These are phyloP conservation scores for Zymoseptoria crescenta DNA, from an alignment of 2,329 filamentous ascomycete species.

Conservation along the genomic window DNA sequence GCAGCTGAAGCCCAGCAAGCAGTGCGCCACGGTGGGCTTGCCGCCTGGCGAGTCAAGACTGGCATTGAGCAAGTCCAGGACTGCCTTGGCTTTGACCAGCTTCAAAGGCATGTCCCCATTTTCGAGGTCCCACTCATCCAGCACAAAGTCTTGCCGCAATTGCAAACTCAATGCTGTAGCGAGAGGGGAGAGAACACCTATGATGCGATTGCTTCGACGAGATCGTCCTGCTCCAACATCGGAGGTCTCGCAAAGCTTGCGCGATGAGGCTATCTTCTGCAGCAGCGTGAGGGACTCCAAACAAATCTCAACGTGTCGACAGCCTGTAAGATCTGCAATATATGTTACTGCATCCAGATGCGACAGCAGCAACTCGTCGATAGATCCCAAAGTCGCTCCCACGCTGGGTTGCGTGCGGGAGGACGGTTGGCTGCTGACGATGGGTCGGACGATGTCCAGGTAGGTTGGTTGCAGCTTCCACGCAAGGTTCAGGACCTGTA, in stretches of 20 bases:
- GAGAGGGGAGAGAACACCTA: slow-evolving; percentile 19
- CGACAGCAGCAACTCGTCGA: slow-evolving; percentile 84
- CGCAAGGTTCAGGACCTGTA: slow-evolving; percentile 75
- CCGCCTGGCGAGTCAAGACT: slow-evolving; percentile 68
- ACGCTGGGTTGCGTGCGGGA: slow-evolving; percentile 54
- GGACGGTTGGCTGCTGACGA: slow-evolving; percentile 59
- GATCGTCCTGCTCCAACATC: slow-evolving; percentile 48
- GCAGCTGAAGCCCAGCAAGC: slow-evolving; percentile 80
- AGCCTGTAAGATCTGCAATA: slow-evolving; percentile 77
- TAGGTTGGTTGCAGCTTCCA: slow-evolving; percentile 88
- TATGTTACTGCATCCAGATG: slow-evolving; percentile 73
- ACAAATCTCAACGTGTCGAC: slow-evolving; percentile 72
- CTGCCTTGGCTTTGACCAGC: slow-evolving; percentile 65
- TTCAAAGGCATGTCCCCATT: slow-evolving; percentile 65
- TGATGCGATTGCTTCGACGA: slow-evolving; percentile 21
- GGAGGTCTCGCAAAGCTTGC: slow-evolving; percentile 67
- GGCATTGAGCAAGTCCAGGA: slow-evolving; percentile 77
- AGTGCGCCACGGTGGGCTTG: slow-evolving; percentile 79
- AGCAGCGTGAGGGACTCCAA: slow-evolving; percentile 73
- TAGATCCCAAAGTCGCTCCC: slow-evolving; percentile 72
- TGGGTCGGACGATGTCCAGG: slow-evolving; percentile 74
- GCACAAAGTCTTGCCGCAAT: slow-evolving; percentile 72
- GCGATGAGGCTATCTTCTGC: slow-evolving; percentile 77
- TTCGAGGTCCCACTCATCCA: slow-evolving; percentile 76
- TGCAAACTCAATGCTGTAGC: slow-evolving; percentile 65